These are phyloP conservation scores for Candida takata DNA, from an alignment of 805 yeast species.

Conservation along the genomic window DNA sequence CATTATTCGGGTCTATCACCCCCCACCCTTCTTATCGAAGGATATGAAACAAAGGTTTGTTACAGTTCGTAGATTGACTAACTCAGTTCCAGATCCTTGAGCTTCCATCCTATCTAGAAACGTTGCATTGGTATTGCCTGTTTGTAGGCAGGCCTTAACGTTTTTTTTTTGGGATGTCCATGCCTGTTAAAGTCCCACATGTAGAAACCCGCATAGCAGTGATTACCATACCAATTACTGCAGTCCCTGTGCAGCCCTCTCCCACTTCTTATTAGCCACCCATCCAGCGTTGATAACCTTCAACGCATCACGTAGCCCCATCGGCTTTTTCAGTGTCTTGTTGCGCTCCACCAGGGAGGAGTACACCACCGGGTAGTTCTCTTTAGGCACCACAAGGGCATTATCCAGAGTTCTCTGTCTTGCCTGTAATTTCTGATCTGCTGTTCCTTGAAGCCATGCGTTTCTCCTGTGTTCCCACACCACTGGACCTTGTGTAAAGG, in stretches of 20 bases:
- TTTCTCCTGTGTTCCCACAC: slow-evolving; percentile 67
- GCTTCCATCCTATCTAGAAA: no score
- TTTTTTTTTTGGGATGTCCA: no score
- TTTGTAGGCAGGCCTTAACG: no score
- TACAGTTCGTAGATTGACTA: no score
- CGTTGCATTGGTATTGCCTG: no score
- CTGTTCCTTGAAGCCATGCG: slow-evolving; percentile 53
- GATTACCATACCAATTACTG: slow-evolving; percentile 7
- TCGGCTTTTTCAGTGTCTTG: slow-evolving; percentile 56
- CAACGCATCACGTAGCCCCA: slow-evolving; percentile 69
- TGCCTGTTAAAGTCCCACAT: no score
- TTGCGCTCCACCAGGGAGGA: slow-evolving; percentile 63
- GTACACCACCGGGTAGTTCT: slow-evolving; percentile 57
- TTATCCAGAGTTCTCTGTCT: slow-evolving; percentile 18
- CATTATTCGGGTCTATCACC: no score
- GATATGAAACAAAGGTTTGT: no score
- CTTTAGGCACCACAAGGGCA: slow-evolving; percentile 33
- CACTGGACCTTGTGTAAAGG: slow-evolving; percentile 45
- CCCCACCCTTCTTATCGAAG: no score
- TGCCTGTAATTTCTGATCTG: slow-evolving; percentile 13
- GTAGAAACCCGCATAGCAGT: no score
- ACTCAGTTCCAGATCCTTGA: no score
- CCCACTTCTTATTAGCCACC: slow-evolving; percentile 75
- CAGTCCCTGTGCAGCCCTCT: slow-evolving; percentile 36
- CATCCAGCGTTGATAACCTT: slow-evolving; percentile 78